Evolutionary conservation across 2,329 filamentous ascomycete species (phyloP).

Genomic region (Lomentospora prolificans): DNA sequence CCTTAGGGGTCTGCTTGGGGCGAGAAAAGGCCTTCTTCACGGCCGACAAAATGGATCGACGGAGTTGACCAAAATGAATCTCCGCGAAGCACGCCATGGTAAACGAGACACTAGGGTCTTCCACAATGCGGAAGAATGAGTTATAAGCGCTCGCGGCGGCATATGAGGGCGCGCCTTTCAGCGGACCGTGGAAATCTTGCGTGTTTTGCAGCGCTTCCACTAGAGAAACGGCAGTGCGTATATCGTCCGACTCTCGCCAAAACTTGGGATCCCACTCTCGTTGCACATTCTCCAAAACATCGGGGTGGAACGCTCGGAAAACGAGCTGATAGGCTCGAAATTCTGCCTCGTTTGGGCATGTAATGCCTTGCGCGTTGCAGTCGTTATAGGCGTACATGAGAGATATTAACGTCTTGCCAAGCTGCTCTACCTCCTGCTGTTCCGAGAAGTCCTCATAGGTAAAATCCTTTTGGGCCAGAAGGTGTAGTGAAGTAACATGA

Average conservation of each 20-base stretch:
- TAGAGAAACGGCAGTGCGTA: conserved; percentile 52
- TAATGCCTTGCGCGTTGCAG: conserved; percentile 46
- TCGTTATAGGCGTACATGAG: conserved; percentile 58
- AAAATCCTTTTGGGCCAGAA: conserved; percentile 47
- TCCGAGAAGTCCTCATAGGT: conserved; percentile 52
- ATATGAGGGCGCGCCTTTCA: conserved; percentile 38
- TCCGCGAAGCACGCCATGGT: conserved; percentile 62
- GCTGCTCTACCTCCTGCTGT: conserved; percentile 58
- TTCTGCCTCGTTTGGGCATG: conserved; percentile 53
- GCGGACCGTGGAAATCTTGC: conserved; percentile 45
- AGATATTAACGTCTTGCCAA: conserved; percentile 55
- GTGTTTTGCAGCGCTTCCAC: conserved; percentile 52
- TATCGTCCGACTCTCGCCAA: conserved; percentile 44
- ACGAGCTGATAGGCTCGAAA: conserved; percentile 57
- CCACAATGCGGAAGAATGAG: conserved; percentile 51
- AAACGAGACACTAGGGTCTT: conserved; percentile 48
- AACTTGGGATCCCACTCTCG: conserved; percentile 46
- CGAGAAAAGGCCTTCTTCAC: conserved; percentile 46
- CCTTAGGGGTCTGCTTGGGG: conserved; percentile 46
- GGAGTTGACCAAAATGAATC: conserved; percentile 53
- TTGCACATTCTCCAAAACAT: conserved; percentile 42
- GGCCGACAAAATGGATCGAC: conserved; percentile 46
- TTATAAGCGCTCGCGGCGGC: conserved; percentile 40
- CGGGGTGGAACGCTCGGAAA: conserved; percentile 49
- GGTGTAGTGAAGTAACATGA: conserved; percentile 54